A percentile compares a stretch with the other conserved stretches of the same genome.
Conservation (phyloP, 805 yeast species). For the Soucietia sequanensis region DNA sequence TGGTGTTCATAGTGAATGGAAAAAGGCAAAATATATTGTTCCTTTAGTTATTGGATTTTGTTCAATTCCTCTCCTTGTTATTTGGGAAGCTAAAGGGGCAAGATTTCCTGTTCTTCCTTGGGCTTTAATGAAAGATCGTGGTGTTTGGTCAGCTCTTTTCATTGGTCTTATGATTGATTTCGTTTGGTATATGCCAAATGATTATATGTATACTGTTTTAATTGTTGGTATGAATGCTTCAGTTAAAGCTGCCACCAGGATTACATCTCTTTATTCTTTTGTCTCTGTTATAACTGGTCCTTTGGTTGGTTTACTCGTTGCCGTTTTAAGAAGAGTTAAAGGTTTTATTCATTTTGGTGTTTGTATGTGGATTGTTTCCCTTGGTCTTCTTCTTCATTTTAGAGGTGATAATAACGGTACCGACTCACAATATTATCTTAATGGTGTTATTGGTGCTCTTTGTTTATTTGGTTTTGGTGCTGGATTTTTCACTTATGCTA, state of each 20-base stretch:
- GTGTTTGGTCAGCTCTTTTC: conserved; percentile 68
- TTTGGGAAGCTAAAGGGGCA: conserved; percentile 59
- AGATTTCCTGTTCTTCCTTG: conserved; percentile 64
- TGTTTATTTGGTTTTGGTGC: conserved; percentile 71
- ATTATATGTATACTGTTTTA: conserved; percentile 65
- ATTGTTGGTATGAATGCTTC: conserved; percentile 62
- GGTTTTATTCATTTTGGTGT: conserved; percentile 60
- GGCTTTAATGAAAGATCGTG: conserved; percentile 60
- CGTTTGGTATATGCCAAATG: conserved; percentile 68
- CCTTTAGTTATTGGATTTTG: conserved; percentile 69
- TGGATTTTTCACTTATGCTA: conserved; percentile 66
- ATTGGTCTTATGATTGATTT: conserved; percentile 60
- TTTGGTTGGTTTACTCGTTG: conserved; percentile 51
- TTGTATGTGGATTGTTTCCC: conserved; percentile 54
- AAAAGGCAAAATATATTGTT: conserved; percentile 58
- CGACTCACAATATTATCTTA: conserved; percentile 20
- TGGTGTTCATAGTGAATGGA: conserved; percentile 57
- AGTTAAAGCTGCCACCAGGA: conserved; percentile 63
- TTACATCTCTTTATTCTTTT: conserved; percentile 60
- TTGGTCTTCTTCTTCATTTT: conserved; percentile 58
- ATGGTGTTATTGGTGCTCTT: conserved; percentile 65
- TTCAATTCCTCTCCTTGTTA: conserved; percentile 55
- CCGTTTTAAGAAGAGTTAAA: conserved; percentile 53
- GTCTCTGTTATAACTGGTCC: conserved; percentile 63
- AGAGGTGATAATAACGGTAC: conserved; percentile 49